phyloP scores from a whole-genome alignment of 2,329 filamentous ascomycete genomes.

The Claviceps maximensis region DNA sequence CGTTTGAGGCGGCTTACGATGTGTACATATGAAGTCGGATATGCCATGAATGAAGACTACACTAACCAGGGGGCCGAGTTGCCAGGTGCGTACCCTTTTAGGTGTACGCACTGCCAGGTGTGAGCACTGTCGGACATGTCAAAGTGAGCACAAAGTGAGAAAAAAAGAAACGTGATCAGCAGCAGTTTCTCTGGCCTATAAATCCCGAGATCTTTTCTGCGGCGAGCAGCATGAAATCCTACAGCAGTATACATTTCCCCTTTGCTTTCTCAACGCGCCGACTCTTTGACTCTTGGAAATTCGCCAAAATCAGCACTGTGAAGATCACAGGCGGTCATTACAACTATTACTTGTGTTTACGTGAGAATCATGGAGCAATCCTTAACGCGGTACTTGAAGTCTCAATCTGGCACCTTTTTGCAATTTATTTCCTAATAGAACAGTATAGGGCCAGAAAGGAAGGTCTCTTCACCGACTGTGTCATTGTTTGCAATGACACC shows the following conservation, averaged over 20 bases:
- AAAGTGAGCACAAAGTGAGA: background rate
- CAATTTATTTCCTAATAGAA: background rate
- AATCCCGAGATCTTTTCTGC: background rate
- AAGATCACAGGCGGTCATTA: background rate
- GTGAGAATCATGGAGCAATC: background rate
- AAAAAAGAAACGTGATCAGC: background rate
- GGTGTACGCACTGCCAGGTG: background rate
- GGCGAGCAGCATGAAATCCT: background rate
- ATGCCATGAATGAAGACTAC: background rate
- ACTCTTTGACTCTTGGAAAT: background rate
- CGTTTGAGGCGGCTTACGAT: conserved; percentile 25
- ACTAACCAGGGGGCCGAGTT: background rate
- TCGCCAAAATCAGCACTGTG: background rate
- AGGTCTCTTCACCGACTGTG: background rate
- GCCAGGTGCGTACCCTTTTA: too few relatives aligned
- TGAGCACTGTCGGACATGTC: too few relatives aligned
- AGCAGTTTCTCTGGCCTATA: background rate
- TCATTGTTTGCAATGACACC: background rate
- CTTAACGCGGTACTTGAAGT: background rate
- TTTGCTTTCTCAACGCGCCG: too few relatives aligned
- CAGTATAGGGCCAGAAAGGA: background rate
- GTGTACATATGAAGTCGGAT: background rate
- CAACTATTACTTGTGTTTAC: background rate
- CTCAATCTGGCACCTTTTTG: background rate
- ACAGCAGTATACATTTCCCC: background rate